phyloP scores from a whole-genome alignment of 331 rosid genomes.

The Prunus yedoensis region DNA sequence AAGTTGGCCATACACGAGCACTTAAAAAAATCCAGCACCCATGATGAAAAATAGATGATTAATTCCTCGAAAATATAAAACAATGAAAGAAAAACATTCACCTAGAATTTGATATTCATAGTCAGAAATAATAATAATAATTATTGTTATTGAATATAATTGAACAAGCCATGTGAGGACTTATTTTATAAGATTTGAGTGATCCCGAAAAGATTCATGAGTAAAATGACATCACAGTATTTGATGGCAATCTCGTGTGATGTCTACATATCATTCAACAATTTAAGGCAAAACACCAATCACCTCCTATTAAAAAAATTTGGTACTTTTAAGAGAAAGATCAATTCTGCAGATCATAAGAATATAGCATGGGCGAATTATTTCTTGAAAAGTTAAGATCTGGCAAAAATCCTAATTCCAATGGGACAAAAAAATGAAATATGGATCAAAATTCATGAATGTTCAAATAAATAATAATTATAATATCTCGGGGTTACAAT shows the following conservation, averaged over 20 bases:
- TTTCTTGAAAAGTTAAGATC: background rate
- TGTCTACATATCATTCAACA: background rate
- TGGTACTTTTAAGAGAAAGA: background rate
- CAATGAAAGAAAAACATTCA: background rate
- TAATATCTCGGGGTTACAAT: background rate
- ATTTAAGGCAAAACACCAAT: background rate
- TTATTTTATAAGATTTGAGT: constrained; percentile 6
- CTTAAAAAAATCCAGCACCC: background rate
- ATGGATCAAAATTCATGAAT: no score
- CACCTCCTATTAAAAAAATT: background rate
- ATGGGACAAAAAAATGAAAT: background rate
- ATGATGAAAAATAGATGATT: background rate
- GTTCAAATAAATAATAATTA: background rate
- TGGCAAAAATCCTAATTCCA: background rate
- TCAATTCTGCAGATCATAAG: background rate
- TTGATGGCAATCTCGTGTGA: background rate
- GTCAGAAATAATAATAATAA: background rate
- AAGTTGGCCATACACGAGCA: background rate
- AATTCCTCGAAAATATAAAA: background rate
- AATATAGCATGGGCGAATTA: no score
- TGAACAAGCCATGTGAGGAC: background rate
- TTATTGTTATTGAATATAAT: background rate
- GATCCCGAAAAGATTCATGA: constrained; percentile 15
- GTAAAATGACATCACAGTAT: background rate
- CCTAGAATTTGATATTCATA: background rate